A percentile compares a stretch with the other conserved stretches of the same genome.
phyloP scores from a whole-genome alignment of 2,329 filamentous ascomycete species.

The Penicillium sp. region DNA sequence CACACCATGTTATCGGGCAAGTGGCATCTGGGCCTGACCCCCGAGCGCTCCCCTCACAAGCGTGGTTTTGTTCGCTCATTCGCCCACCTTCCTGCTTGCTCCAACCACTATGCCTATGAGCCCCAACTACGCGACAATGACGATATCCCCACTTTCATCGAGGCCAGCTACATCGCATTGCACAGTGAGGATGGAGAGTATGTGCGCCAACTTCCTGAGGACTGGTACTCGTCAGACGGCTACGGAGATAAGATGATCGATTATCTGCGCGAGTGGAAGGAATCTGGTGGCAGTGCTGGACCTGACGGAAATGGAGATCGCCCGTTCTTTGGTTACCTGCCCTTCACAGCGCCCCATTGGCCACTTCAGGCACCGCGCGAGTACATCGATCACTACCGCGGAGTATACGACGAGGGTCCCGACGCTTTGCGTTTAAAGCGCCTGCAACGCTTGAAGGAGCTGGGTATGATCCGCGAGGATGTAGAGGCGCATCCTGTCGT shows the following conservation, averaged over 20 bases:
- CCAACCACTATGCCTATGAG: conserved; percentile 60
- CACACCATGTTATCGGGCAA: conserved; percentile 39
- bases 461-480: conserved; percentile 45
- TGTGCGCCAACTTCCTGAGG: conserved; percentile 50
- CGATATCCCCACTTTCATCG: conserved; percentile 42
- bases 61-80: conserved; percentile 62
- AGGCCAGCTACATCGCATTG: conserved; percentile 46
- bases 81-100: conserved; percentile 62
- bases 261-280: conserved; percentile 54
- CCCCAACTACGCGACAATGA: conserved; percentile 45
- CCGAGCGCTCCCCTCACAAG: conserved; percentile 56
- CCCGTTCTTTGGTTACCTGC: conserved; percentile 52
- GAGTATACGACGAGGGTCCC: conserved; percentile 53
- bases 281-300: conserved; percentile 26
- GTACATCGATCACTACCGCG: conserved; percentile 50
- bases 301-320: conserved; percentile 28
- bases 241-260: conserved; percentile 56
- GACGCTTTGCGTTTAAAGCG: conserved; percentile 48
- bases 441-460: conserved; percentile 47
- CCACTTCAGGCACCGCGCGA: conserved; percentile 53
- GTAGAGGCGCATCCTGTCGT: conserved; percentile 43
- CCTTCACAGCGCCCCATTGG: conserved; percentile 56
- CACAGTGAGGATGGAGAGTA: conserved; percentile 49
- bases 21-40: conserved; percentile 43
- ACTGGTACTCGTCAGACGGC: conserved; percentile 56